A percentile compares a stretch with the other conserved stretches of the same genome.
These are phyloP conservation scores for Rhizophagus prolifer DNA, from an alignment of 192 early-diverging fungal genomes.

Conservation along the genomic window DNA sequence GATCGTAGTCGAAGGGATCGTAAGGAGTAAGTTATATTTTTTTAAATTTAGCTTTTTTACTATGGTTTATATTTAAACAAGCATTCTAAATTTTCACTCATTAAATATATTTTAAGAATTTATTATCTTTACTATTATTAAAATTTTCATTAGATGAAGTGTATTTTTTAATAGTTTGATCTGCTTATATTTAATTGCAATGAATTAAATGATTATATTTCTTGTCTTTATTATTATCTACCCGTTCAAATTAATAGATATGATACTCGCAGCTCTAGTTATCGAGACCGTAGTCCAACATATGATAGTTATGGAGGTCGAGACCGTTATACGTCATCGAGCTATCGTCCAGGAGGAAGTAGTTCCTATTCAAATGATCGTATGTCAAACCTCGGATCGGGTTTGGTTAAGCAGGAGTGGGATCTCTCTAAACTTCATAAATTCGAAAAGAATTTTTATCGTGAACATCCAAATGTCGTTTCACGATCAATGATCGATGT, in stretches of 20 bases:
- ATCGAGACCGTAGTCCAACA: slow-evolving; percentile 52
- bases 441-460: slow-evolving; percentile 98
- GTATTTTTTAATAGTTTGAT: background rate
- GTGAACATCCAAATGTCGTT: slow-evolving; percentile 74
- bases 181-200: background rate
- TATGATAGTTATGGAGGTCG: slow-evolving; percentile 41
- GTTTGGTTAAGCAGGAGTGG: slow-evolving; percentile 66
- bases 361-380: slow-evolving; percentile 48
- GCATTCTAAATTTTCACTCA: background rate
- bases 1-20: slow-evolving; percentile 63
- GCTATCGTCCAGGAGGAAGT: slow-evolving; percentile 41
- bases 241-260: slow-evolving; percentile 30
- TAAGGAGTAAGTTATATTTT: slow-evolving; percentile 48
- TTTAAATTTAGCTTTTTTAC: background rate
- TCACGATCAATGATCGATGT: slow-evolving; percentile 69
- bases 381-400: slow-evolving; percentile 57
- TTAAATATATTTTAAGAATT: too few species aligned
- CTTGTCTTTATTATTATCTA: background rate
- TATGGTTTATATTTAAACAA: background rate
- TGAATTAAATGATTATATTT: background rate
- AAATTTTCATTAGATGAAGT: background rate
- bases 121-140: background rate
- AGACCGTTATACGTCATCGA: slow-evolving; percentile 23
- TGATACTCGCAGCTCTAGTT: slow-evolving; percentile 48
- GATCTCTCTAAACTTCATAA: slow-evolving; percentile 62